Conservation (phyloP, 2,329 filamentous ascomycete genomes). For the Nothomitra cinnamomea region DNA sequence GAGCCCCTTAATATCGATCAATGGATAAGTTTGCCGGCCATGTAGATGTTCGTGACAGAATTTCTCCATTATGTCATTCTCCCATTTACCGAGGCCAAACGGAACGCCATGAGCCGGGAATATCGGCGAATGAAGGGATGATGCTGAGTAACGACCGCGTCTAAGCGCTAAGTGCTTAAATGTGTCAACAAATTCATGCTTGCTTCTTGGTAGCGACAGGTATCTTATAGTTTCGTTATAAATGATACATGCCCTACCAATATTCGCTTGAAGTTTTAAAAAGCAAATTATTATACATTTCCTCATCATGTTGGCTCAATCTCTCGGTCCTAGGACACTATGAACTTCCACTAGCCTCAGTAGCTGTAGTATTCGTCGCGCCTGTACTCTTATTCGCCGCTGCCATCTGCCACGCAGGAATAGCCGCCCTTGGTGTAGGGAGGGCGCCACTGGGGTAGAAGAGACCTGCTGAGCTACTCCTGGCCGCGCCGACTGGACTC, state of each 20-base stretch:
- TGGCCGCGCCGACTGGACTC: background rate
- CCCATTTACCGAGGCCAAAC: background rate
- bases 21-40: background rate
- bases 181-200: background rate
- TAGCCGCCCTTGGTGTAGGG: slow-evolving; percentile 41
- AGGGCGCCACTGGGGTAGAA: slow-evolving; percentile 16
- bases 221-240: background rate
- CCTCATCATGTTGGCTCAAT: background rate
- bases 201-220: background rate
- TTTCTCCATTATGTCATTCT: background rate
- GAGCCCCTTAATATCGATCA: background rate
- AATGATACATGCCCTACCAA: background rate
- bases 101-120: background rate
- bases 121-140: too few relatives aligned
- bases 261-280: background rate
- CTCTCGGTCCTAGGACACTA: background rate
- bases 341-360: background rate
- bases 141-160: too few relatives aligned
- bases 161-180: too few relatives aligned
- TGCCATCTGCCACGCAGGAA: slow-evolving; percentile 67
- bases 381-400: slow-evolving; percentile 28
- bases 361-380: background rate
- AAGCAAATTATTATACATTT: too few relatives aligned
- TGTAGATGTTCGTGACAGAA: background rate
- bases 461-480: background rate